A percentile compares a stretch with the other conserved stretches of the same genome.
phyloP scores from a whole-genome alignment of 1,284 basidiomycete species.

The Fistulinella staudtii region DNA sequence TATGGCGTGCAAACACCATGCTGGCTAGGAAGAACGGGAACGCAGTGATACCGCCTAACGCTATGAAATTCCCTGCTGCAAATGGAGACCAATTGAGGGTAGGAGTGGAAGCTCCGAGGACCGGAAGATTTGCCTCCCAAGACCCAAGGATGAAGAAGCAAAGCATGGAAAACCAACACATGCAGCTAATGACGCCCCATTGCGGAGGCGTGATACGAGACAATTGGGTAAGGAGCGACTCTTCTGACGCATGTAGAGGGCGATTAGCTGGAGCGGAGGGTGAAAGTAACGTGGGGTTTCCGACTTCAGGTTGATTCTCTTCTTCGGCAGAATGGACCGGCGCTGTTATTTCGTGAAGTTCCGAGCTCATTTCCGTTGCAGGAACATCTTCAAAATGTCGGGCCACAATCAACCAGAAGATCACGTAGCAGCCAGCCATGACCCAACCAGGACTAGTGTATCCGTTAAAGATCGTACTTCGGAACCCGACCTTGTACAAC shows the following conservation, averaged over 20 bases:
- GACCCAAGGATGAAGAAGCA: slow-evolving; percentile 70
- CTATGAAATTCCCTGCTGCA: slow-evolving; percentile 67
- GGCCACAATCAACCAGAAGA: slow-evolving; percentile 47
- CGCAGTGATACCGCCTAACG: slow-evolving; percentile 56
- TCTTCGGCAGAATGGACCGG: slow-evolving; percentile 6
- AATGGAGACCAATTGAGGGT: slow-evolving; percentile 57
- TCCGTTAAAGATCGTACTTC: slow-evolving; percentile 52
- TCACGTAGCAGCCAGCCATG: slow-evolving; percentile 51
- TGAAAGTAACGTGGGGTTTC: background rate
- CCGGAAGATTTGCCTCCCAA: slow-evolving; percentile 70
- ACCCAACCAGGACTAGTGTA: slow-evolving; percentile 67
- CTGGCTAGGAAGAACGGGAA: slow-evolving; percentile 67
- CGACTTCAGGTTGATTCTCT: background rate
- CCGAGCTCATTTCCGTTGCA: slow-evolving; percentile 6
- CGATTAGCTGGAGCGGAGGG: background rate
- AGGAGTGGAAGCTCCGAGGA: slow-evolving; percentile 47
- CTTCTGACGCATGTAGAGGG: slow-evolving; percentile 5
- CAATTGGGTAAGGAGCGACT: slow-evolving; percentile 16
- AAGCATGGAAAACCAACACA: slow-evolving; percentile 72
- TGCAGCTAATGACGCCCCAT: slow-evolving; percentile 56
- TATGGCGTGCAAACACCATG: slow-evolving; percentile 50
- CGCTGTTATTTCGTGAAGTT: slow-evolving; percentile 10
- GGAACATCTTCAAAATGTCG: slow-evolving; percentile 53
- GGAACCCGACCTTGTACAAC: slow-evolving; percentile 55
- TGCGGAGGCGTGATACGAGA: slow-evolving; percentile 28